phyloP scores from a whole-genome alignment of 306 rosid genomes.

The Fragaria ananassa region DNA sequence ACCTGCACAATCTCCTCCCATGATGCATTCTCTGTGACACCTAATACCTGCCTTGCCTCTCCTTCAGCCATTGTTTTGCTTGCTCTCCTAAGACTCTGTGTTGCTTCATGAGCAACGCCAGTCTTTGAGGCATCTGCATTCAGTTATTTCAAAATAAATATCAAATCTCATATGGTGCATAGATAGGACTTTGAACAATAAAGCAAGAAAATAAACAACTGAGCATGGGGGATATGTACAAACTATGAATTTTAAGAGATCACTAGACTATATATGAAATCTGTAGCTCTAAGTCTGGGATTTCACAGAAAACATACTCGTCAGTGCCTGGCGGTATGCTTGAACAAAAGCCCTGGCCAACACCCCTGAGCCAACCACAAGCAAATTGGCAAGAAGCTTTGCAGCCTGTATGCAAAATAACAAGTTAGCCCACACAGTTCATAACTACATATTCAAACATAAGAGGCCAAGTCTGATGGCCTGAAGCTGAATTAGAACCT shows the following conservation, averaged over 20 bases:
- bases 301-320: conserved; percentile 50
- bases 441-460: background rate
- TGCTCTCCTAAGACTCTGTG: conserved; percentile 43
- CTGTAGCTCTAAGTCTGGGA: background rate
- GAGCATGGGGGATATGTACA: background rate
- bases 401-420: conserved; percentile 54
- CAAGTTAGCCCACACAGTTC: background rate
- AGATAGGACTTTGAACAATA: background rate
- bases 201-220: background rate
- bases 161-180: background rate
- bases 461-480: background rate
- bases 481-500: background rate
- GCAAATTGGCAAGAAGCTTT: conserved; percentile 68
- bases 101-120: conserved; percentile 60
- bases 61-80: conserved; percentile 70
- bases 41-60: conserved; percentile 97
- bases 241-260: background rate
- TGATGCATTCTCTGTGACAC: conserved; percentile 64
- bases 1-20: conserved; percentile 87
- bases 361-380: conserved; percentile 76
- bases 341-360: conserved; percentile 73
- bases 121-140: conserved; percentile 50
- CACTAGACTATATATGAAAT: background rate
- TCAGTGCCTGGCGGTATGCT: conserved; percentile 81
- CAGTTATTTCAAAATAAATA: background rate